These are phyloP conservation scores for Plasmopara viticola DNA, from an alignment of 352 stramenopile species.

Conservation along the genomic window DNA sequence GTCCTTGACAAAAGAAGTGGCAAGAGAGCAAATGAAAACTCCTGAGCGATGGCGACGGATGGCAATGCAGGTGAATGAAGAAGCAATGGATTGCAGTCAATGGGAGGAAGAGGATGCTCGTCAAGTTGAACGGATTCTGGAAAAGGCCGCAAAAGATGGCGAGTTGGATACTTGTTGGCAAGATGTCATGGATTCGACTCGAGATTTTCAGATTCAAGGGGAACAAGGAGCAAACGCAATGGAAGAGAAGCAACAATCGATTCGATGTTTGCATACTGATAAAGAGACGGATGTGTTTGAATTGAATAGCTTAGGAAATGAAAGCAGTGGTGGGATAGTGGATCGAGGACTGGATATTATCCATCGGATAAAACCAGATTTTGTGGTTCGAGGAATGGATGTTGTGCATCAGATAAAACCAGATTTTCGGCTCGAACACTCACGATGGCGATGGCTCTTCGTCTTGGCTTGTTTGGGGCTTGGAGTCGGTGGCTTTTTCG, in stretches of 20 bases:
- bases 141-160: constrained; percentile 20
- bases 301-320: no score
- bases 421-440: constrained; percentile 14
- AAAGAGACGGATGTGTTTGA: no score
- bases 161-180: constrained; percentile 32
- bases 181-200: constrained; percentile 24
- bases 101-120: constrained; percentile 20
- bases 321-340: no score
- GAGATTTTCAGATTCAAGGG: neutral
- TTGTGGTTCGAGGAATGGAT: neutral
- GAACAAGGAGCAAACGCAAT: neutral
- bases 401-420: neutral
- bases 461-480: constrained; percentile 33
- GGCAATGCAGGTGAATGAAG: constrained; percentile 22
- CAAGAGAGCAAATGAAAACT: constrained; percentile 28
- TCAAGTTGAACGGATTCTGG: constrained; percentile 24
- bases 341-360: no score
- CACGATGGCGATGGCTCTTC: constrained; percentile 40
- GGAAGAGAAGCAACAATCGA: neutral
- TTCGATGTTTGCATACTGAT: no score
- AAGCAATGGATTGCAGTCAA: constrained; percentile 14
- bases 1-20: neutral
- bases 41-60: constrained; percentile 27
- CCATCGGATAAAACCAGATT: neutral
- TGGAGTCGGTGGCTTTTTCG: constrained; percentile 45